Base-by-base conservation (phyloP, 345 rosid species). In the Populus pruinosa region DNA sequence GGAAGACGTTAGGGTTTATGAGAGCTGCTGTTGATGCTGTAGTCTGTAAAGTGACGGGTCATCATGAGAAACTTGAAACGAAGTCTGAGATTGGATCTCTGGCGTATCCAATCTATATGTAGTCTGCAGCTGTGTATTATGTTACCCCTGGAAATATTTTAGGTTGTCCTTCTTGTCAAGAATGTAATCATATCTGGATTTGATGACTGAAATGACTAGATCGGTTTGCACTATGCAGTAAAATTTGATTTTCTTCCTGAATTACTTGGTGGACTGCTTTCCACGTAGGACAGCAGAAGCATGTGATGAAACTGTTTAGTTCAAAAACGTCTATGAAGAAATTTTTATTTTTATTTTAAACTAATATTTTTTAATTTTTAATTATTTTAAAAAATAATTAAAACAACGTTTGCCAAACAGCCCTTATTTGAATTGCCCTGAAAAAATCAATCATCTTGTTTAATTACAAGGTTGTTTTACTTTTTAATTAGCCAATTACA, bases 61-160 rank as follows among this genome's bases (percentile, higher is more conserved):
- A 79, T 73, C 16, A 78, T 78, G 53, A 50, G 29, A 36, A 71
- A 63, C 38, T 33, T 20, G 71, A 66, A 73, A 78, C 29, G 6
- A 27, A 27, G 56, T 33, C 67, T 17, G 61, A 55, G 2, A 72
- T 72, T 66, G 38, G 47, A 66, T 72, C 27, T 29, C 39, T 39
- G 23, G n/a, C 55, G 71, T 65, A 71, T 64, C 72, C 25, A 36
- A 20, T 59, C 31, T 53, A 13, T 53, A 8, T 62, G 79, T 41
- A 61, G 31, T 23, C 63, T 64, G 65, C 66, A 64, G 65, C 18
- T 71, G 53, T 62, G 61, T 20, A 71, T 70, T 55, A 63, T 77
- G 43, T 21, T 23, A n/a, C 29, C 71, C 33, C 1, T 65, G 17
- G 55, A 67, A 76, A 53, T 59, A 31, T 56, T 39, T 39, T 0